Evolutionary conservation across 805 yeast species (phyloP), one percentile per base, ranked within the genome.

Genomic region (Schwanniomyces vanrijiae): DNA sequence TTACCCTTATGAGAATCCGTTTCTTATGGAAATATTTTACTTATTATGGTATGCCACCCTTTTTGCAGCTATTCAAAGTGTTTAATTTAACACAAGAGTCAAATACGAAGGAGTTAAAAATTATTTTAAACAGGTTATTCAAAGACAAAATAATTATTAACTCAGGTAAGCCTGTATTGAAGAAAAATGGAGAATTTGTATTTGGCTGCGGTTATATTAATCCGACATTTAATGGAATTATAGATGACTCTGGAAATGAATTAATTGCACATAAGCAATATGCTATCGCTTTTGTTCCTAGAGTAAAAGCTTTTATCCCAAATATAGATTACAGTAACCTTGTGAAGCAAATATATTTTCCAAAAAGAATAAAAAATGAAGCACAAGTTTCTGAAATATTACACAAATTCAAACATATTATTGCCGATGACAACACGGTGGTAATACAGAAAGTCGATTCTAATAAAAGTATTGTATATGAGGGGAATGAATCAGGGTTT

Each of bases 1-100:
- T 53, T 22, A 54, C 64, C 13, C 49, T 75, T 26, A 60, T 72
- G 65, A 59, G 68, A 43, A 37, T 63, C 2, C 64, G 81, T 49
- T 68, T 64, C 44, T 50, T 69, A 16, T 69, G 58, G 55, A 55
- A 64, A 38, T 51, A 59, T 10, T 40, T 68, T 14, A 49, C 50
- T 1, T 56, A 56, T 22, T 46, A 41, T 14, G 55, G 51, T 20
- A 44, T 59, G 42, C 74, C 44, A 55, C 24, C 44, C 55, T 35
- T 21, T 56, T 24, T 34, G 47, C 33, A 40, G 28, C 50, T 41
- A 56, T 40, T 47, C 38, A 37, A 24, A 34, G 11, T 43, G 54
- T 50, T 49, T 62, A 21, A 54, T 35, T 20, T 45, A 11, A 31
- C 25, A 13, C 9, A 14, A 9, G 26, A 26, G 4, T 31, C 29